Evolutionary conservation across 306 rosid species (phyloP), one percentile per base, ranked within the genome.

Genomic region (Psophocarpus tetragonolobus): DNA sequence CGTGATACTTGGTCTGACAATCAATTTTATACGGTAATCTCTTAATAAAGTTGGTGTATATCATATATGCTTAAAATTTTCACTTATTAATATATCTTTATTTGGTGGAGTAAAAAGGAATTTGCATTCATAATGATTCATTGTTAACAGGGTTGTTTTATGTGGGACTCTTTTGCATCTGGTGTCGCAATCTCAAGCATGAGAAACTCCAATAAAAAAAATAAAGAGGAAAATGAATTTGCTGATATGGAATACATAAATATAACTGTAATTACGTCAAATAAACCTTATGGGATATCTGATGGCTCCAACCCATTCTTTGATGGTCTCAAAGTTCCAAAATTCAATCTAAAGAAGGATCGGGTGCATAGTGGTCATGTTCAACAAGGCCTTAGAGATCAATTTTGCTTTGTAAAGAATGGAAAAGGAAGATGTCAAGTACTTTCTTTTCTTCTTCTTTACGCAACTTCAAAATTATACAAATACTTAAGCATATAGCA

Each of bases 291-390:
- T 82, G 97, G 90, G 9, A 62, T 82, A 54, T 80, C 78, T 24
- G 92, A 90, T 85, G 97, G 97, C 26, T 92, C 98, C 44, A 92
- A 94, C 73, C 97, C 97, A 50, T 85, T 85, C 71, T 92, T 94
- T 75, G 87, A 89, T 70, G 92, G 92, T 62, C 86, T 75, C 7
- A 57, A 74, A 79, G 83, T 81, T 80, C 91, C 96, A 0, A 89
- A 84, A 51, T 94, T 92, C 80, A 80, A 80, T 58, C 78, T 94
- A n/a, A 74, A 87, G 71, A 82, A 51, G 79, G 88, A 89, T 47
- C 92, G 90, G 36, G 92, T 94, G n/a, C 97, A 90, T 77, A 90
- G 95, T 78, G 98, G 98, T 33, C 98, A 90, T 81, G 91, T 92
- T 82, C 95, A 90, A 78, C 82, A 71, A 23, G 89, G 91, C 54